phyloP scores from a whole-genome alignment of 371 early-diverging fungal genomes.

The Batkoa obscura region DNA sequence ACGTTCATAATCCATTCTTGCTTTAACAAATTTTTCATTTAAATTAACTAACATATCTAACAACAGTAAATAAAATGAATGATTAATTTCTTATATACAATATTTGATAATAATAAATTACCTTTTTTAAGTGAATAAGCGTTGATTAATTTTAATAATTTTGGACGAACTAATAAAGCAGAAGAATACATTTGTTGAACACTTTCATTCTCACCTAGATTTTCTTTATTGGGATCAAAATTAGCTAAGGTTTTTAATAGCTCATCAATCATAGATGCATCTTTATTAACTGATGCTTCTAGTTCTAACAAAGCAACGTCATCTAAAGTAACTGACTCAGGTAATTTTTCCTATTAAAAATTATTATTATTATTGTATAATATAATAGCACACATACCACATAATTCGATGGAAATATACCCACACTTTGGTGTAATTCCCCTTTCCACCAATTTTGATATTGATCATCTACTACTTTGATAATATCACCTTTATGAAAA shows the following conservation, averaged over 20 bases:
- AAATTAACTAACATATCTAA: slow-evolving; percentile 2
- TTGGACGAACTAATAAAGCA: slow-evolving; percentile 51
- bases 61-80: not conserved
- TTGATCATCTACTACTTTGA: slow-evolving; percentile 60
- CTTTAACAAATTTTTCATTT: slow-evolving; percentile 5
- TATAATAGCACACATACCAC: slow-evolving; percentile 24
- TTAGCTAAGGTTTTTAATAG: slow-evolving; percentile 49
- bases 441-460: slow-evolving; percentile 90
- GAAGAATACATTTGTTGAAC: slow-evolving; percentile 59
- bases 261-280: slow-evolving; percentile 54
- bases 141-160: slow-evolving; percentile 57
- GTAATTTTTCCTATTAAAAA: slow-evolving; percentile 21
- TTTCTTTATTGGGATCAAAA: slow-evolving; percentile 60
- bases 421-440: slow-evolving; percentile 41
- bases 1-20: not conserved
- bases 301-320: slow-evolving; percentile 33
- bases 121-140: slow-evolving; percentile 60
- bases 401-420: slow-evolving; percentile 79
- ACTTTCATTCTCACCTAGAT: slow-evolving; percentile 69
- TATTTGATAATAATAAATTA: slow-evolving; percentile 8
- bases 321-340: slow-evolving; percentile 33
- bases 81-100: not conserved
- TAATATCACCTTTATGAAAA: slow-evolving; percentile 55
- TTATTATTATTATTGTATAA: not conserved
- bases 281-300: slow-evolving; percentile 49